Evolutionary conservation across 1,284 basidiomycete species (phyloP).

Genomic region (Trichosporon sp.): DNA sequence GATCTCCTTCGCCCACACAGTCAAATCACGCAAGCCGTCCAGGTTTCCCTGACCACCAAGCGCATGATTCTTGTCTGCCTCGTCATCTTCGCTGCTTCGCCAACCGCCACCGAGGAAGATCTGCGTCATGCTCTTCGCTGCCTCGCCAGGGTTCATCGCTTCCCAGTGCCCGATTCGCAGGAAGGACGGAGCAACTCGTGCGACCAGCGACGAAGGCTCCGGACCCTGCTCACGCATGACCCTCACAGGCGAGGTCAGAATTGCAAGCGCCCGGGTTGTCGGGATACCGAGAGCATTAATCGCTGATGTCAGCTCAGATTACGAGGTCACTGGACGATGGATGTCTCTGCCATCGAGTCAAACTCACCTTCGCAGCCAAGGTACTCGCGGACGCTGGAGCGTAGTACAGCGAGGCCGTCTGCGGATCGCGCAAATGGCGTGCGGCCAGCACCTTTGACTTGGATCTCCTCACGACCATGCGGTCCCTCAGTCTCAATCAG

Average conservation of each 20-base stretch:
- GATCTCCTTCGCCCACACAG: constrained; percentile 61
- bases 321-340: background rate
- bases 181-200: constrained; percentile 83
- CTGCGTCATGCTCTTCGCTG: constrained; percentile 47
- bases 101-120: constrained; percentile 53
- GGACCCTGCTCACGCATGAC: constrained; percentile 69
- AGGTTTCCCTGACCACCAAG: constrained; percentile 57
- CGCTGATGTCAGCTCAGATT: constrained; percentile 52
- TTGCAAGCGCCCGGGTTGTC: constrained; percentile 78
- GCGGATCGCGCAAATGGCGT: constrained; percentile 89
- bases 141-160: constrained; percentile 66
- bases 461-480: constrained; percentile 67
- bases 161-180: constrained; percentile 89
- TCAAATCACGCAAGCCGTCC: constrained; percentile 66
- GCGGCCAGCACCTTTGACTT: constrained; percentile 88
- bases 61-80: constrained; percentile 18
- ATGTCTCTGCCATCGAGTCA: background rate
- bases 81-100: constrained; percentile 52
- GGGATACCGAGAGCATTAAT: constrained; percentile 82
- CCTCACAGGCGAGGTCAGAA: constrained; percentile 65
- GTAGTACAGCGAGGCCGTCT: constrained; percentile 86
- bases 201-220: constrained; percentile 73
- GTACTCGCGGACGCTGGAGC: constrained; percentile 88
- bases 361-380: constrained; percentile 71
- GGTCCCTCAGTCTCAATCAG: constrained; percentile 69